A percentile compares a stretch with the other conserved stretches of the same genome.
Conservation (phyloP, 306 rosid genomes). For the Styphnolobium japonicum region DNA sequence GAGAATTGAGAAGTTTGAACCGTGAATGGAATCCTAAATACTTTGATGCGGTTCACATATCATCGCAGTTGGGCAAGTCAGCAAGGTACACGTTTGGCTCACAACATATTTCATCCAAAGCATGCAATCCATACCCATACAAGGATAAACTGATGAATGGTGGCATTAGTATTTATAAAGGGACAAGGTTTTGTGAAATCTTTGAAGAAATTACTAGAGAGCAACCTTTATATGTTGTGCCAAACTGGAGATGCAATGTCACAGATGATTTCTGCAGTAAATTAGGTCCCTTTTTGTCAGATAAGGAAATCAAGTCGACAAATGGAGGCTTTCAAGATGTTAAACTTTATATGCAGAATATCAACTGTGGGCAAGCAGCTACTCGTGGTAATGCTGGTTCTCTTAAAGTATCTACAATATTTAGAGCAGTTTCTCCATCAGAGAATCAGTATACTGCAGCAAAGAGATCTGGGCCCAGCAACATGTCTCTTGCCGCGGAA, state of each 20-base stretch:
- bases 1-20: constrained; percentile 78
- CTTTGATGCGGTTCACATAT: constrained; percentile 66
- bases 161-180: constrained; percentile 51
- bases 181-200: constrained; percentile 59
- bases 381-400: constrained; percentile 34
- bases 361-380: constrained; percentile 53
- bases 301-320: constrained; percentile 59
- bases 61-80: constrained; percentile 65
- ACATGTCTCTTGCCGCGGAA: constrained; percentile 75
- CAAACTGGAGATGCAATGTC: constrained; percentile 82
- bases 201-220: constrained; percentile 62
- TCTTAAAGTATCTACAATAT: constrained; percentile 70
- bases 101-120: constrained; percentile 53
- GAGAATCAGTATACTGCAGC: constrained; percentile 63
- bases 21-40: constrained; percentile 62
- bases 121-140: constrained; percentile 79
- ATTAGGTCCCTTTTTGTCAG: constrained; percentile 71
- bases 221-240: constrained; percentile 64
- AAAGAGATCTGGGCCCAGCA: constrained; percentile 69
- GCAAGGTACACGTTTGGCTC: constrained; percentile 49
- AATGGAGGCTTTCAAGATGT: constrained; percentile 80
- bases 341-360: constrained; percentile 65
- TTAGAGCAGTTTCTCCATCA: constrained; percentile 74
- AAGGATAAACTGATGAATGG: constrained; percentile 40
- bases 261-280: constrained; percentile 71